These are phyloP conservation scores for Nepenthes mirabilis DNA, from an alignment of 148 eudicot genomes.

Conservation along the genomic window DNA sequence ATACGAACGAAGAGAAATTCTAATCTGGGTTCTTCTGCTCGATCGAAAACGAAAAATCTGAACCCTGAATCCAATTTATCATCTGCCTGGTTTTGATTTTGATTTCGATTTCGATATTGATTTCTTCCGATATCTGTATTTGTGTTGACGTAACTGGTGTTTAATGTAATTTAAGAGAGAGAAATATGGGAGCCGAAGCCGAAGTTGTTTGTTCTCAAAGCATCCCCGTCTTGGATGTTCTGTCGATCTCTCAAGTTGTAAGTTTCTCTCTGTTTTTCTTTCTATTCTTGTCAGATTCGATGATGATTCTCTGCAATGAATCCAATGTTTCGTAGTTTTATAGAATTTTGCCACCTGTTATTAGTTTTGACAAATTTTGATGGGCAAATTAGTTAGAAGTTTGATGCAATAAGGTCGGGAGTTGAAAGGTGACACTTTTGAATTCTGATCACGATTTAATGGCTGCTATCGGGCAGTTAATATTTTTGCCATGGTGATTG, in stretches of 20 bases:
- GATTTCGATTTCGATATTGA: neutral
- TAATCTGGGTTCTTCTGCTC: neutral
- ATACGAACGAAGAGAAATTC: too few species aligned
- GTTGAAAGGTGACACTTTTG: too few species aligned
- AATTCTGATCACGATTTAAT: too few species aligned
- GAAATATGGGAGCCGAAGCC: slow-evolving; percentile 52
- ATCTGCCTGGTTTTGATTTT: neutral
- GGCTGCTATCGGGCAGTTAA: too few species aligned
- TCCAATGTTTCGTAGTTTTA: neutral
- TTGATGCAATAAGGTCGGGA: neutral
- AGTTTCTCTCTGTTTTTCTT: slow-evolving; percentile 2
- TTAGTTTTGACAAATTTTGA: neutral
- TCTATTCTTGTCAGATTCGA: neutral
- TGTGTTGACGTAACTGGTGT: neutral
- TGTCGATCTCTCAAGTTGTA: slow-evolving; percentile 25
- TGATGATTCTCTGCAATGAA: neutral
- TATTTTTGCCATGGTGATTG: too few species aligned
- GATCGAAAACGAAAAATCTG: neutral
- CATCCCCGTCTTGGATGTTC: slow-evolving; percentile 34
- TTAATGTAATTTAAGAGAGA: slow-evolving; percentile 2
- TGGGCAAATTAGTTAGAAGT: neutral
- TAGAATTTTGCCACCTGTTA: neutral
- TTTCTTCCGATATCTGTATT: neutral
- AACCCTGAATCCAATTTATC: neutral
- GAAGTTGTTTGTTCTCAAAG: slow-evolving; percentile 31